A percentile compares a stretch with the other conserved stretches of the same genome.
Evolutionary conservation across 2,329 filamentous ascomycete genomes (phyloP).

Genomic region (Fusarium sacchari): DNA sequence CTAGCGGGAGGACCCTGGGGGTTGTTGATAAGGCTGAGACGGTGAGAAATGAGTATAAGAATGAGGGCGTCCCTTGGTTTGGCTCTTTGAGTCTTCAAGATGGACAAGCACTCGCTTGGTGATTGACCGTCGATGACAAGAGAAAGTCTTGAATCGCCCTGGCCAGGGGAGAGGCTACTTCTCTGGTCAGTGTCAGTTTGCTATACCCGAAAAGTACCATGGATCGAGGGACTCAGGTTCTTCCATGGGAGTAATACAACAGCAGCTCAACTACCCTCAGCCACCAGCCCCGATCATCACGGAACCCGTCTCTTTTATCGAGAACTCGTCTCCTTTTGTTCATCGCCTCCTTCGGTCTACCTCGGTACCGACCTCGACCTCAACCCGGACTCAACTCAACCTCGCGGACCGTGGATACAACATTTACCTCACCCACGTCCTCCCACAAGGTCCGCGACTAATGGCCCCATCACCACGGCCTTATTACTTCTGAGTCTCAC

Average conservation of each 20-base stretch:
- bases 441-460: constrained; percentile 10
- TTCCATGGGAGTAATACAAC: neutral
- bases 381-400: neutral
- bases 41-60: constrained; percentile 30
- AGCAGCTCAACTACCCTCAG: neutral
- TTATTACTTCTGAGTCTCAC: constrained; percentile 12
- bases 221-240: neutral
- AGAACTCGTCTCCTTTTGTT: constrained; percentile 11
- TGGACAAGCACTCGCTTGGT: neutral
- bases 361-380: neutral
- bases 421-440: constrained; percentile 31
- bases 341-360: neutral
- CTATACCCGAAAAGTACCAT: neutral
- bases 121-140: neutral
- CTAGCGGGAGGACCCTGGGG: neutral
- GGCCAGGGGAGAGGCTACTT: neutral
- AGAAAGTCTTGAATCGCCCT: neutral
- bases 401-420: neutral
- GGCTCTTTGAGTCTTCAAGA: neutral
- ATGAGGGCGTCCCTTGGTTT: constrained; percentile 11
- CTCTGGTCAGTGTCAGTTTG: neutral
- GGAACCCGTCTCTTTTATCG: neutral
- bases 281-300: neutral
- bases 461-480: constrained; percentile 33
- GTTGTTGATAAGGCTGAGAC: constrained; percentile 15